phyloP scores from a whole-genome alignment of 495 filamentous ascomycete species.

The Aspergillus ostianus region DNA sequence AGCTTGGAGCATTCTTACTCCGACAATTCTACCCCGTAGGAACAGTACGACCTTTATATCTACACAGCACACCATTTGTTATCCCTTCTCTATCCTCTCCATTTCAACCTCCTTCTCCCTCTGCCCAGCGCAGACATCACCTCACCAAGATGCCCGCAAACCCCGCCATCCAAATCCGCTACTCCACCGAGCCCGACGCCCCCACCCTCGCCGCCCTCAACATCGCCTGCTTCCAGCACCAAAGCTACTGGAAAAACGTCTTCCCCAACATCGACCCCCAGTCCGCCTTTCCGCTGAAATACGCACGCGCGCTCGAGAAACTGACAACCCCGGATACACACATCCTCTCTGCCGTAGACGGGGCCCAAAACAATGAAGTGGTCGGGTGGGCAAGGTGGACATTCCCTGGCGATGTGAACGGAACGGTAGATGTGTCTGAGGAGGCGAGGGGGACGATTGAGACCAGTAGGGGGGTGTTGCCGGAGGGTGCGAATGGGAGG shows the following conservation, averaged over 20 bases:
- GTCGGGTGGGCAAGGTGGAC: constrained; percentile 21
- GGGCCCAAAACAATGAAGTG: constrained; percentile 1
- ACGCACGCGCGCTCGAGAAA: constrained; percentile 14
- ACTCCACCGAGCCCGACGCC: constrained; percentile 15
- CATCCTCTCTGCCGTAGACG: constrained; percentile 14
- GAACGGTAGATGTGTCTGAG: constrained; percentile 5
- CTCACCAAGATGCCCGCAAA: background rate
- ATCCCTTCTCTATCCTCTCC: too few relatives aligned
- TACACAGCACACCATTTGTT: too few relatives aligned
- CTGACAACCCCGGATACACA: constrained; percentile 10
- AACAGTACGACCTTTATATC: too few relatives aligned
- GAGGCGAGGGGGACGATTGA: constrained; percentile 4
- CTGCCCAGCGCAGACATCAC: too few relatives aligned
- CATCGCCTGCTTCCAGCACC: constrained; percentile 15
- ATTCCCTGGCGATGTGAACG: constrained; percentile 3
- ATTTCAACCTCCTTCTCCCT: too few relatives aligned
- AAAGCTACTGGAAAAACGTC: constrained; percentile 10
- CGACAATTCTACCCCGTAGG: background rate
- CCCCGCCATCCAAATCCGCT: constrained; percentile 10
- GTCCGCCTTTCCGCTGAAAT: constrained; percentile 4
- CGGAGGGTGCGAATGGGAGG: constrained; percentile 8
- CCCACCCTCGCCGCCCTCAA: constrained; percentile 17
- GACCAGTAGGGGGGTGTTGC: background rate
- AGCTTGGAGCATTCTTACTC: background rate
- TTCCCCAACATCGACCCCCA: constrained; percentile 9